Base-by-base conservation (phyloP, 306 rosid species). In the Acacia confusa region DNA sequence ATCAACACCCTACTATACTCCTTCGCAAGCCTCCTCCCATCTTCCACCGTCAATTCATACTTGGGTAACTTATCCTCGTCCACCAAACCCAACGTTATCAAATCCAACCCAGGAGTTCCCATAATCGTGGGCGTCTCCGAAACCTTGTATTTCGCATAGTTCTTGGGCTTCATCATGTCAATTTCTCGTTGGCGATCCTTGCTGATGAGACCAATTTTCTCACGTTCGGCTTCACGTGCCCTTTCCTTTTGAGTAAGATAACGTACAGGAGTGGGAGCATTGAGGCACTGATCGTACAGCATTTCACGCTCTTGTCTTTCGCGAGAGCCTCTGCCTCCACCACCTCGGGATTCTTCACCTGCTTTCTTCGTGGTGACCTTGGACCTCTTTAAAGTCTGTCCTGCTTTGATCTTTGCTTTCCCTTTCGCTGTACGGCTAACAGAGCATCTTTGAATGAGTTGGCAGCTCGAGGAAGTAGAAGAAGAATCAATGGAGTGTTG, bases 1-100 rank as follows among this genome's bases (percentile, higher is more conserved):
- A 93, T 92, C 84, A 95, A 58, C 32, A 92, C 86, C 86, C 94
- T 89, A 66, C 99, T 95, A 82, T 95, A 92, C 70, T 95, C 99
- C 92, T 95, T 93, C 1, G 99, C 99, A 69, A 95, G 88, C 76
- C 74, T 87, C 85, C 78, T 72, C 60, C 99, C 98, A 84, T 93
- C 98, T 79, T 95, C 99, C 13, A 80, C 91, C 0, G 85, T 94
- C 67, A 94, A 83, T 45, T 90, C 92, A 73, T 94, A 94, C 71
- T 85, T 88, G 0, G 97, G 98, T 24, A 92, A 30, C 85, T 89
- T 86, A 27, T 92, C 92, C n/a, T n/a, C 93, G 75, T 94, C 98
- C 47, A 94, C 97, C 74, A 94, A 77, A 25, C 98, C 97, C 15
- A 94, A 79, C 3, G 89, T 75, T 9, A 92, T 76, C 52, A 86